phyloP scores from a whole-genome alignment of 306 rosid species.

The Spatholobus suberectus region DNA sequence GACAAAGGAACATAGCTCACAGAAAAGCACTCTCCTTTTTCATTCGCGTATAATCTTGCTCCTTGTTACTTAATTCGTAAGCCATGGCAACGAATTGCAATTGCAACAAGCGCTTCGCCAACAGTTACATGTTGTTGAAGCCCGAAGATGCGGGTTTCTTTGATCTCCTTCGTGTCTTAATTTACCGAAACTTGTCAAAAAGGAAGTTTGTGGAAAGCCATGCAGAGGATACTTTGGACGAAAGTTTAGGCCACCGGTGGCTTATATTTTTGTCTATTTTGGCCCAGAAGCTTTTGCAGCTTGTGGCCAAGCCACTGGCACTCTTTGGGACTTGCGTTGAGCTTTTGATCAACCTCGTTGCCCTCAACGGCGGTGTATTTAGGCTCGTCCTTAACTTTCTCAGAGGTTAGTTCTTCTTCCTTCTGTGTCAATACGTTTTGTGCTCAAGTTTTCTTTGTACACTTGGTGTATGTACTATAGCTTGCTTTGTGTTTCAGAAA shows the following conservation, averaged over 20 bases:
- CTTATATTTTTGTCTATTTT: slow-evolving; percentile 50
- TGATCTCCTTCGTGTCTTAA: slow-evolving; percentile 53
- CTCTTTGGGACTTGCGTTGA: slow-evolving; percentile 42
- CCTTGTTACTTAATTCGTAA: not conserved
- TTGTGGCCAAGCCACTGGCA: slow-evolving; percentile 34
- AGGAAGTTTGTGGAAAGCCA: slow-evolving; percentile 45
- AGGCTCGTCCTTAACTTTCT: slow-evolving; percentile 39
- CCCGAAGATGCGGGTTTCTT: slow-evolving; percentile 57
- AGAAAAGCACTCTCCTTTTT: not conserved
- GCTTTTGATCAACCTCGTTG: slow-evolving; percentile 43
- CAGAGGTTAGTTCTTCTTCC: slow-evolving; percentile 42
- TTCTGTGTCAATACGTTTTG: not conserved
- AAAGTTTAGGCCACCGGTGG: slow-evolving; percentile 48
- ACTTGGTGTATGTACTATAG: too few species aligned
- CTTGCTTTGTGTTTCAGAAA: too few species aligned
- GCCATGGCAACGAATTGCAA: slow-evolving; percentile 6
- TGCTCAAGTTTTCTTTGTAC: not conserved
- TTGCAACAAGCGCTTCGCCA: slow-evolving; percentile 58
- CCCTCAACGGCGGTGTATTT: slow-evolving; percentile 37
- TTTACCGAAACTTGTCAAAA: slow-evolving; percentile 25
- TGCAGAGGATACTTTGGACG: slow-evolving; percentile 12
- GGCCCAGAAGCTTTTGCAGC: slow-evolving; percentile 50
- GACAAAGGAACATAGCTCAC: not conserved
- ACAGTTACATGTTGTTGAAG: slow-evolving; percentile 61
- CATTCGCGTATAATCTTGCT: not conserved